A percentile compares a stretch with the other conserved stretches of the same genome.
Evolutionary conservation across 192 early-diverging fungal species (phyloP).

Genomic region (Rhizophagus prolifer): DNA sequence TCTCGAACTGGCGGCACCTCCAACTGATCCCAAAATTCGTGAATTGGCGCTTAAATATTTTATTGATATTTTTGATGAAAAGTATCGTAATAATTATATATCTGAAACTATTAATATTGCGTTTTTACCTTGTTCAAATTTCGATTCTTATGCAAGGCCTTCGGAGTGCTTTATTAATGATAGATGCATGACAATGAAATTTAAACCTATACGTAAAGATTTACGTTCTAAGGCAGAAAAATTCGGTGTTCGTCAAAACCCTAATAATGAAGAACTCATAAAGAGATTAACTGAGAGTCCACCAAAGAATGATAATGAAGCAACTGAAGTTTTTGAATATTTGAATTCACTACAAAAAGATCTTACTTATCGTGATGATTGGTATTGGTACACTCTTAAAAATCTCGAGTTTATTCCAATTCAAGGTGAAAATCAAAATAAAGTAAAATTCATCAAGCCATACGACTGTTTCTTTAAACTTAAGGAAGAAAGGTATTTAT

Average conservation of each 20-base stretch:
- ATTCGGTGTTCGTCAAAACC: conserved; percentile 65
- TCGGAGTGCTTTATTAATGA: conserved; percentile 64
- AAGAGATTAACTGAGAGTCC: conserved; percentile 39
- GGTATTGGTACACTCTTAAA: conserved; percentile 56
- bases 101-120: conserved; percentile 39
- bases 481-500: conserved; percentile 1
- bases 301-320: conserved; percentile 38
- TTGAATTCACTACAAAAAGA: conserved; percentile 61
- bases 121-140: conserved; percentile 62
- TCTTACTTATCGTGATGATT: conserved; percentile 48
- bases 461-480: background rate
- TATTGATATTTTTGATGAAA: conserved; percentile 59
- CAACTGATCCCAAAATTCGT: conserved; percentile 37
- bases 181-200: conserved; percentile 60
- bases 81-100: conserved; percentile 56
- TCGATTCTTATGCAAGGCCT: conserved; percentile 49
- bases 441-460: too few species aligned
- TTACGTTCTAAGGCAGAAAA: conserved; percentile 51
- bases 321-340: conserved; percentile 63
- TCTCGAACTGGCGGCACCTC: conserved; percentile 40
- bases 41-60: conserved; percentile 65
- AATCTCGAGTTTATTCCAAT: conserved; percentile 66
- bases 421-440: background rate
- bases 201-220: conserved; percentile 59
- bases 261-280: conserved; percentile 42